Base-by-base conservation (phyloP, 208 protist genomes). In the Acanthamoeba comandoni region DNA sequence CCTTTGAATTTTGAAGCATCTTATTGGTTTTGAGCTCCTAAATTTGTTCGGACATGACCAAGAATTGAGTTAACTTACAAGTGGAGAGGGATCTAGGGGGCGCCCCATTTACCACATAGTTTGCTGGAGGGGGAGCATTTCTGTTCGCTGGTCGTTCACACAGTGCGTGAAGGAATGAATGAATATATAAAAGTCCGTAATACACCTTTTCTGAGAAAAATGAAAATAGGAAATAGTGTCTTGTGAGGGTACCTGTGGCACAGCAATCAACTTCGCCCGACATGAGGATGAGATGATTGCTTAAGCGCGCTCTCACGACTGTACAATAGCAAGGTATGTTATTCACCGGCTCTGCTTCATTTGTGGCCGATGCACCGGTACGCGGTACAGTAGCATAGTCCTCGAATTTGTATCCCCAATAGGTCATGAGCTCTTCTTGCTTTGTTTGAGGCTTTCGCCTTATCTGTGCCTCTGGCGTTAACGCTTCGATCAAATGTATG, bases 401-500 rank as follows among this genome's bases (percentile, higher is more conserved):
- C 48, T 82, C 71, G 71, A 82, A 82, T 12, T 58, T 82, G 51
- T 82, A 82, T 26, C 71, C 71, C 71, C 71, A 82, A 53, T 82
- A 82, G 39, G 51, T 53, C 71, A 82, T 82, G 13, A 82, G 71
- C 71, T 58, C 48, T 53, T 82, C 71, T 3, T 53, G 71, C 71
- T 57, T 11, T 1, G 71, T 82, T 29, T 82, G 71, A 29, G 51
- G 71, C 35, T 29, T 57, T 15, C 71, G 71, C 48, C 51, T 53
- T 29, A 29, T 48, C 19, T 57, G 15, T 22, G 5, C 71, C 13
- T 12, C 13, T 2, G 35, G 35, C 5, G 48, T 82, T 4, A 49
- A 26, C 48, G 53, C 29, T 19, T 82, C 71, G 22, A 26, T 26
- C 0, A 82, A 39, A 29, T 82, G 60, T 48, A 82, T 82, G 5